Evolutionary conservation across 305 asterid species (phyloP), one percentile per base, ranked within the genome.

Genomic region (Coffea humblotiana): DNA sequence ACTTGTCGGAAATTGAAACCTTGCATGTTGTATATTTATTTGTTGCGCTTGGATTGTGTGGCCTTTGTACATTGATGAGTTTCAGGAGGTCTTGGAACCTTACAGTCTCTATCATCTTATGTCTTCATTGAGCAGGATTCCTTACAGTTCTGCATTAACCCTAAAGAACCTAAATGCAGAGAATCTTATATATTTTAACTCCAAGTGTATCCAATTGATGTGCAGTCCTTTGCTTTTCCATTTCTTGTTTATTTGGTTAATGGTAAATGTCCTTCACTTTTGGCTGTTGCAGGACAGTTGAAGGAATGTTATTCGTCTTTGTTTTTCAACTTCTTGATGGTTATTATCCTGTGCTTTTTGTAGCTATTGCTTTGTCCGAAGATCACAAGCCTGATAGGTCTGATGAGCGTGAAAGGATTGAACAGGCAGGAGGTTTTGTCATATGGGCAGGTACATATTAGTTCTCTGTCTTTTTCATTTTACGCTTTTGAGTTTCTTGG

Each of bases 301-400:
- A 71, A 27, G 3, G 32, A 74, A 27, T 21, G 4, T 72, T 56
- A 21, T 61, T 37, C 71, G 56, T 19, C 54, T 23, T 27, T 19
- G 37, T 29, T 29, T 66, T 60, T 73, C 51, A 32, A 75, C 32
- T 73, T 37, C 60, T 67, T 85, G 14, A 80, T 76, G 43, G 56
- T 18, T 45, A 73, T 67, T 70, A 61, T 8, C 2, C 78, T 84
- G 32, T 72, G 49, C 58, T 82, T 74, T 78, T 15, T 74, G 87
- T 83, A 92, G 95, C 95, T 82, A 83, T 91, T 76, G 92, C 97
- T 52, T 74, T 92, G 86, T 92, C 97, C 23, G 68, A 85, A 65
- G 97, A 92, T 88, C 97, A 92, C 90, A 92, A 91, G 86, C 97
- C 97, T 72, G 94, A 91, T 79, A 85, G 95, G 82, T 85, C 95